Evolutionary conservation across 805 yeast genomes (phyloP).

Genomic region (Lipomyces orientalis): DNA sequence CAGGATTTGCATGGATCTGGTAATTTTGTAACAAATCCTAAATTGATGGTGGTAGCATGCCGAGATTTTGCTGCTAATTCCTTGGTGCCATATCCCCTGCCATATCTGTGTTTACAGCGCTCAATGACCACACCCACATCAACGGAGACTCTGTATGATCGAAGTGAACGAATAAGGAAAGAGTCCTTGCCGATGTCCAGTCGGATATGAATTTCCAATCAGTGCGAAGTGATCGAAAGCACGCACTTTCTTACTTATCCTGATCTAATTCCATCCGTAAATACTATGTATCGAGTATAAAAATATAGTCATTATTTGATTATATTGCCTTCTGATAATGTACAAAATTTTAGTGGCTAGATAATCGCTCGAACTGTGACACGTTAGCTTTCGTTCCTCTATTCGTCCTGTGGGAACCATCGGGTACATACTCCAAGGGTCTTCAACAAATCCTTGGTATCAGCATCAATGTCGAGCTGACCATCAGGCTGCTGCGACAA

Average conservation of each 20-base stretch:
- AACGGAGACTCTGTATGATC: not conserved
- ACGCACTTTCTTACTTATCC: not conserved
- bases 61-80: too few relatives aligned
- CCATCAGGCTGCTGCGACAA: constrained; percentile 88
- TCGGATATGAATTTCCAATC: too few relatives aligned
- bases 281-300: not conserved
- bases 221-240: too few relatives aligned
- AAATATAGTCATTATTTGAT: constrained; percentile 15
- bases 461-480: constrained; percentile 95
- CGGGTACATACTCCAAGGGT: constrained; percentile 86
- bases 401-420: constrained; percentile 2
- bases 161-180: not conserved
- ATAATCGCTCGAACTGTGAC: constrained; percentile 56
- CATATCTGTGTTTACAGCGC: not conserved
- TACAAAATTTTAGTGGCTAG: constrained; percentile 64
- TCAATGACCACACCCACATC: not conserved
- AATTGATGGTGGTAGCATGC: too few relatives aligned
- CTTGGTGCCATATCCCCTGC: too few relatives aligned
- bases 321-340: constrained; percentile 27
- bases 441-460: constrained; percentile 94
- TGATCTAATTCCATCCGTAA: not conserved
- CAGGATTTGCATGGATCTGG: too few relatives aligned
- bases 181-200: not conserved
- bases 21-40: too few relatives aligned
- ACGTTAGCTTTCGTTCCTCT: constrained; percentile 37